phyloP scores from a whole-genome alignment of 352 stramenopile genomes.

The Phytophthora citrophthora region DNA sequence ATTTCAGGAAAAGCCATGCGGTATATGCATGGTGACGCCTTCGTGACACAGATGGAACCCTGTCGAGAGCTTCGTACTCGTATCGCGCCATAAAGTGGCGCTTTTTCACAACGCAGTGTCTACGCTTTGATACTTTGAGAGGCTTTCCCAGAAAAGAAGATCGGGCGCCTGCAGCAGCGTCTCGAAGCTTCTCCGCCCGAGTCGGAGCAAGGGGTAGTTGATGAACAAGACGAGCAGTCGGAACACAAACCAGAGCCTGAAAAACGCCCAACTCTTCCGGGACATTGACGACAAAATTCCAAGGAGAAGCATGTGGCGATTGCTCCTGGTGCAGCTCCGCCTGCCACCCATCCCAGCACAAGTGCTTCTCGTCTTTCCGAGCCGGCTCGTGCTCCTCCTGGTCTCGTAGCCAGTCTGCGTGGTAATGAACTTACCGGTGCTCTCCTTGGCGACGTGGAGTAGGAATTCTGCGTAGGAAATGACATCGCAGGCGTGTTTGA shows the following conservation, averaged over 20 bases:
- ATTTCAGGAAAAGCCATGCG: conserved; percentile 59
- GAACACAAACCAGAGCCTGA: conserved; percentile 44
- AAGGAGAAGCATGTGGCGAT: conserved; percentile 39
- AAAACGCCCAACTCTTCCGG: conserved; percentile 5
- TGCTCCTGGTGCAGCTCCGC: conserved; percentile 1
- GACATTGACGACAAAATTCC: conserved; percentile 9
- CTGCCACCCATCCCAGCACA: conserved; percentile 8
- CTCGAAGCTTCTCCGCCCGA: conserved; percentile 42
- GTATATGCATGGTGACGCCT: conserved; percentile 64
- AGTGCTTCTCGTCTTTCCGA: conserved; percentile 18
- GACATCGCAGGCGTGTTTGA: too few relatives aligned
- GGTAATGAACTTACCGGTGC: conserved; percentile 64
- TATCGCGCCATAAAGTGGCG: conserved; percentile 85
- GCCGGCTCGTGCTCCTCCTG: conserved; percentile 41
- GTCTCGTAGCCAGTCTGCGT: conserved; percentile 60
- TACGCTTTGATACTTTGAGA: conserved; percentile 26
- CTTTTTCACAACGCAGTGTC: conserved; percentile 49
- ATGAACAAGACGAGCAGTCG: conserved; percentile 20
- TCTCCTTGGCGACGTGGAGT: too few relatives aligned
- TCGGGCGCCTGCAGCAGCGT: conserved; percentile 52
- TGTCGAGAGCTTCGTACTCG: conserved; percentile 39
- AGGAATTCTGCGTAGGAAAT: too few relatives aligned
- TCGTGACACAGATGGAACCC: conserved; percentile 38
- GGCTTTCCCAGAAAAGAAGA: conserved; percentile 46
- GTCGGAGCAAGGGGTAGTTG: conserved; percentile 15